Conservation (phyloP, 345 rosid species). For the Cardamine resedifolia region DNA sequence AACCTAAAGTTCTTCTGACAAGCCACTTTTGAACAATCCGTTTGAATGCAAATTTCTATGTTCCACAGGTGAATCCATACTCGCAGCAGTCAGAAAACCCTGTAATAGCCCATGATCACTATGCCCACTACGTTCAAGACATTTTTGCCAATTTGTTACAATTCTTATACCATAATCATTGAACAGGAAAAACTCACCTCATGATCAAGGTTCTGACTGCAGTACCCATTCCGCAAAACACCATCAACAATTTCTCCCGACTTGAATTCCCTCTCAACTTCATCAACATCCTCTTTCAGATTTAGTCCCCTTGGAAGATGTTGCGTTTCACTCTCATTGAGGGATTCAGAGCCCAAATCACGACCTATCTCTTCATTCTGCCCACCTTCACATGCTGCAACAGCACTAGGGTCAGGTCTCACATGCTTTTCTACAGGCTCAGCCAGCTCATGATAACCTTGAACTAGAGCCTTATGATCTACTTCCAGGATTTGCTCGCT, state of each 20-base stretch:
- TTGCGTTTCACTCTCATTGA: constrained; percentile 34
- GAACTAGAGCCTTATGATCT: constrained; percentile 21
- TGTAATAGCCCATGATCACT: constrained; percentile 56
- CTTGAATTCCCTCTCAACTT: constrained; percentile 44
- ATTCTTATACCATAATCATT: constrained; percentile 35
- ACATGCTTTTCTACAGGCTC: constrained; percentile 36
- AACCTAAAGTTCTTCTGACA: constrained; percentile 57
- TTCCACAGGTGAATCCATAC: constrained; percentile 39
- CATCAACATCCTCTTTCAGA: constrained; percentile 33
- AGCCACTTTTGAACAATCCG: constrained; percentile 39
- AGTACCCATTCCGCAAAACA: constrained; percentile 36
- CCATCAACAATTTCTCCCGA: constrained; percentile 43
- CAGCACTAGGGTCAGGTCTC: constrained; percentile 28
- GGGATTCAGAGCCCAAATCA: constrained; percentile 31
- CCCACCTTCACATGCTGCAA: constrained; percentile 28
- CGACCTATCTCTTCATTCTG: constrained; percentile 23
- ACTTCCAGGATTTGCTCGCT: constrained; percentile 30
- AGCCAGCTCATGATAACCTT: constrained; percentile 35
- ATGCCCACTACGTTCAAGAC: constrained; percentile 35
- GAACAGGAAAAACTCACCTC: constrained; percentile 51
- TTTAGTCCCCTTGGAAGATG: constrained; percentile 29
- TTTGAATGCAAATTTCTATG: constrained; percentile 39
- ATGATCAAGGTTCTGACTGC: constrained; percentile 41
- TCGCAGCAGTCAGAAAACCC: constrained; percentile 40
- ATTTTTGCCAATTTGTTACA: constrained; percentile 30